Base-by-base conservation (phyloP, 805 yeast genomes). In the Suhomyces pyralidae region DNA sequence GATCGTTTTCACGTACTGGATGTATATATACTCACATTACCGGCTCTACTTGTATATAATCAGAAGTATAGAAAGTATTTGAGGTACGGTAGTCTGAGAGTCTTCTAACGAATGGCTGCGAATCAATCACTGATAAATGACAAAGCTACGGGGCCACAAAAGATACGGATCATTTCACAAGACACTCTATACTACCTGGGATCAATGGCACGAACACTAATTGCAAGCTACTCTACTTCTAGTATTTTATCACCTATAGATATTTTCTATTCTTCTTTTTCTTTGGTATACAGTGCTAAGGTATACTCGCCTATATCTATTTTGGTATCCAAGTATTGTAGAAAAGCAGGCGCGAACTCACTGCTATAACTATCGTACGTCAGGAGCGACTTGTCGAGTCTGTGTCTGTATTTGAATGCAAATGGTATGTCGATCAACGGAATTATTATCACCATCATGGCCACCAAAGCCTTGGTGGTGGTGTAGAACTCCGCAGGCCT, bases 341-440 rank as follows among this genome's bases (percentile, higher is more conserved):
- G 32, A 30, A 59, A 59, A 9, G 40, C 34, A 5, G 40, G 49
- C n/a, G 49, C 50, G 5, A 59, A 46, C 10, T 28, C 42, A 25
- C 54, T 51, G 19, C 53, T 30, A 40, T 52, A 53, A 14, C 30
- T 36, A 40, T 44, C 46, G 20, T 42, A 57, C 46, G 46, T 26
- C 38, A 46, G 17, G 24, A 38, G 20, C 14, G 42, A 30, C 7
- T 3, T 22, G n/a, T 14, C 28, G 10, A 2, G 15, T n/a, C 40
- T n/a, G 7, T 17, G 43, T 8, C 36, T 20, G 19, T 46, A 17
- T 19, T 17, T 36, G 24, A 51, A 44, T 7, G n/a, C 50, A 22
- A 49, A 17, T 12, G 55, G 55, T 2, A 65, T 45, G 28, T 69
- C 74, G 10, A 62, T 22, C 15, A 59, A 59, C 3, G 75, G 75